A percentile compares a stretch with the other conserved stretches of the same genome.
phyloP scores from a whole-genome alignment of 495 filamentous ascomycete species.

The Trichodelitschia bisporula region DNA sequence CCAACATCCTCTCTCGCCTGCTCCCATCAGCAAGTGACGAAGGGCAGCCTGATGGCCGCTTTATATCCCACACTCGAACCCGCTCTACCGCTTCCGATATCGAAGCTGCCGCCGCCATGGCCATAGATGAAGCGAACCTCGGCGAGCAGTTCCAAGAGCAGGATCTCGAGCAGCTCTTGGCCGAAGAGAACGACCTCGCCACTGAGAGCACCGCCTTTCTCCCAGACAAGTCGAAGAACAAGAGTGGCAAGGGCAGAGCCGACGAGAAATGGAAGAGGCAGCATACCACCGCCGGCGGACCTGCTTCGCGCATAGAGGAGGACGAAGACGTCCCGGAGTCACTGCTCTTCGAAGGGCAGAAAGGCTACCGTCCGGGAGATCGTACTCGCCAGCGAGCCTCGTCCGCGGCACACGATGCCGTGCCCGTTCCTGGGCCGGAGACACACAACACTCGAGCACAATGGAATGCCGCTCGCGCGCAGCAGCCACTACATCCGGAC shows the following conservation, averaged over 20 bases:
- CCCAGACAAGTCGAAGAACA: conserved; percentile 3
- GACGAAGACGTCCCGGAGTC: conserved; percentile 87
- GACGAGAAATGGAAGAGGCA: not conserved
- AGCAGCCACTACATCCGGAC: conserved; percentile 33
- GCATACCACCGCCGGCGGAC: not conserved
- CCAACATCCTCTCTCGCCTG: conserved; percentile 52
- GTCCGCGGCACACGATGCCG: not conserved
- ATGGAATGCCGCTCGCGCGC: conserved; percentile 40
- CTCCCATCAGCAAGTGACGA: conserved; percentile 32
- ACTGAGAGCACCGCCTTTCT: conserved; percentile 26
- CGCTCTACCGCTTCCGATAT: too few species aligned
- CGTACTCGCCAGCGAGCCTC: not conserved
- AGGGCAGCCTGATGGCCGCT: too few species aligned
- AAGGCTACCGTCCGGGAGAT: conserved; percentile 1
- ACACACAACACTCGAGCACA: conserved; percentile 28
- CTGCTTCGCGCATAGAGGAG: conserved; percentile 11
- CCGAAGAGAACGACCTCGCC: conserved; percentile 35
- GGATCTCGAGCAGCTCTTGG: conserved; percentile 42
- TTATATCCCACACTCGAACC: too few species aligned
- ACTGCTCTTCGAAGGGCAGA: conserved; percentile 43
- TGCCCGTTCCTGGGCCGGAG: conserved; percentile 27
- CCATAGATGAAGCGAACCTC: conserved; percentile 42
- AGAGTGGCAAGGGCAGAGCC: not conserved
- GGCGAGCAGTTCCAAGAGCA: conserved; percentile 41
- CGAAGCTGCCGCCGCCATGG: conserved; percentile 18